Evolutionary conservation across 2,329 filamentous ascomycete species (phyloP).

Genomic region (Biscogniauxia marginata): DNA sequence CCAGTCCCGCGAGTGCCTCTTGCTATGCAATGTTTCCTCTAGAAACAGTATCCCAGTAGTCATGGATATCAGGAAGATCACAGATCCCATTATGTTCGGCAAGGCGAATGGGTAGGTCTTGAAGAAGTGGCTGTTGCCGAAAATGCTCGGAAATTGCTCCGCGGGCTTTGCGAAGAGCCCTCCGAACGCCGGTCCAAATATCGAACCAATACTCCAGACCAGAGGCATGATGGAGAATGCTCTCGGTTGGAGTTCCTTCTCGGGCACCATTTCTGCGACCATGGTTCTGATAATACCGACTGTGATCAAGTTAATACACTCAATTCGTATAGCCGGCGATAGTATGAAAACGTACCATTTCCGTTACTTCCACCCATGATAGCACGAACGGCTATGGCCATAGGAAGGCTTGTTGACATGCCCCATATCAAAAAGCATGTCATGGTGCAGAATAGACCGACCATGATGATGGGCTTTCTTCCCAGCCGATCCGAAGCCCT

Average conservation of each 20-base stretch:
- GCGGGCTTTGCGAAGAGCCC: constrained; percentile 82
- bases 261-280: constrained; percentile 88
- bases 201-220: constrained; percentile 81
- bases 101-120: constrained; percentile 77
- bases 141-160: constrained; percentile 68
- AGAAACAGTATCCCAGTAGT: constrained; percentile 75
- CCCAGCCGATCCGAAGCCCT: constrained; percentile 75
- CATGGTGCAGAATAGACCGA: constrained; percentile 77
- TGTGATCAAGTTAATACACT: constrained; percentile 33
- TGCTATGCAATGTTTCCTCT: constrained; percentile 77
- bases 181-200: constrained; percentile 85
- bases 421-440: constrained; percentile 78
- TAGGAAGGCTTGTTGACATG: constrained; percentile 72
- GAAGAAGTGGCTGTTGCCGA: constrained; percentile 66
- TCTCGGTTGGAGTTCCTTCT: constrained; percentile 79
- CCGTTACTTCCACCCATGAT: constrained; percentile 85
- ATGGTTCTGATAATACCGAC: constrained; percentile 91
- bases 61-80: constrained; percentile 77
- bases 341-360: constrained; percentile 55
- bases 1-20: constrained; percentile 67
- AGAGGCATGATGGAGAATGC: constrained; percentile 95
- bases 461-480: constrained; percentile 77
- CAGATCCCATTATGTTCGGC: constrained; percentile 76
- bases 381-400: constrained; percentile 76
- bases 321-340: background rate